phyloP scores from a whole-genome alignment of 768 basidiomycete species.

The Omphalotus guepiniiformis region DNA sequence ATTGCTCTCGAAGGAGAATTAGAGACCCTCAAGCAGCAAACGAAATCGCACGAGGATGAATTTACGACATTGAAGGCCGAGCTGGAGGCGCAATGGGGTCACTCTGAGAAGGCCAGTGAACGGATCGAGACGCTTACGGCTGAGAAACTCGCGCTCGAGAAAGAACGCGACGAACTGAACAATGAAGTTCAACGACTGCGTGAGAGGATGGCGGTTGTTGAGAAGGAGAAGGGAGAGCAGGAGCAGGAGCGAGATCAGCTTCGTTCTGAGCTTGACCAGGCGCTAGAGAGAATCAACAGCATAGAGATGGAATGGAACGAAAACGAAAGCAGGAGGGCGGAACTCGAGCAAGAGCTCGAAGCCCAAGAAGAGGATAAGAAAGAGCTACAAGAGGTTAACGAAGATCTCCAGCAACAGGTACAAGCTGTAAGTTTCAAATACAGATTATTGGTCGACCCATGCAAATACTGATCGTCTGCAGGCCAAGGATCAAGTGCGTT shows the following conservation, averaged over 20 bases:
- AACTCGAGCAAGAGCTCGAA: slow-evolving; percentile 44
- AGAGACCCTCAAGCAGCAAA: slow-evolving; percentile 34
- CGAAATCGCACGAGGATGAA: slow-evolving; percentile 41
- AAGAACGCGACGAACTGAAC: slow-evolving; percentile 21
- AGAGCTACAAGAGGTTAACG: slow-evolving; percentile 42
- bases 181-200: slow-evolving; percentile 1
- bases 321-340: slow-evolving; percentile 48
- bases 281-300: slow-evolving; percentile 37
- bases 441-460: neutral
- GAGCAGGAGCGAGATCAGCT: slow-evolving; percentile 26
- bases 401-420: slow-evolving; percentile 52
- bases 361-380: slow-evolving; percentile 45
- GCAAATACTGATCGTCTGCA: slow-evolving; percentile 17
- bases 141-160: slow-evolving; percentile 31
- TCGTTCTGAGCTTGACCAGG: slow-evolving; percentile 34
- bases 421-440: slow-evolving; percentile 40
- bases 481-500: slow-evolving; percentile 52
- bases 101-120: slow-evolving; percentile 55
- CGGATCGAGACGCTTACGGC: slow-evolving; percentile 35
- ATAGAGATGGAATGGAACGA: slow-evolving; percentile 57
- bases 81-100: slow-evolving; percentile 67
- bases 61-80: slow-evolving; percentile 51
- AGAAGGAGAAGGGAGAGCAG: neutral
- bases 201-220: neutral
- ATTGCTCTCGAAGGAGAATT: slow-evolving; percentile 38